phyloP scores from a whole-genome alignment of 345 rosid species.

The Citrus mangshanensis region DNA sequence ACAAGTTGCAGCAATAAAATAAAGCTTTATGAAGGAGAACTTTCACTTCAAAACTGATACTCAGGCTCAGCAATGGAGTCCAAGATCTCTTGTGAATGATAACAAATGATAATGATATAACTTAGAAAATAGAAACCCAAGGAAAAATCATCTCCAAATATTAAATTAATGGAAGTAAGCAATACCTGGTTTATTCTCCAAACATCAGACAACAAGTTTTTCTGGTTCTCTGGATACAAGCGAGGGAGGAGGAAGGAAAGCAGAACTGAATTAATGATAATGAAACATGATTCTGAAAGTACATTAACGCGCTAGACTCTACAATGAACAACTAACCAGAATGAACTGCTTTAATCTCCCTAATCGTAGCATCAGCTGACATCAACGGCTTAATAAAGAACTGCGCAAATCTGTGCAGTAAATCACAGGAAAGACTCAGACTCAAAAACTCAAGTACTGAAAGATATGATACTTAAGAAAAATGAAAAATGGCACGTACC shows the following conservation, averaged over 20 bases:
- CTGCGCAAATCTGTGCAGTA: constrained; percentile 65
- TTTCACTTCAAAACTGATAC: background rate
- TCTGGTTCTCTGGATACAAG: constrained; percentile 73
- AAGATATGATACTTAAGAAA: background rate
- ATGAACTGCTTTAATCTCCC: constrained; percentile 93
- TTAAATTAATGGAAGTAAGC: background rate
- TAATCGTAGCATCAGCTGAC: constrained; percentile 87
- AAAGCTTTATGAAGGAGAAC: background rate
- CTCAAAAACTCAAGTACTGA: constrained; percentile 6
- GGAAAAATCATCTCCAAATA: background rate
- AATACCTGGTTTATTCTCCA: constrained; percentile 87
- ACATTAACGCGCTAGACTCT: background rate
- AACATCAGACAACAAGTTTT: constrained; percentile 73
- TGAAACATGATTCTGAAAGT: background rate
- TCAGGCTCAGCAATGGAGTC: background rate
- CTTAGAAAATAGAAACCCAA: background rate
- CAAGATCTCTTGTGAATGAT: background rate
- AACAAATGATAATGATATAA: background rate
- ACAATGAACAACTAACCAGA: constrained; percentile 54
- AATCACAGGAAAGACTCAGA: constrained; percentile 22
- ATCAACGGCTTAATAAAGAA: constrained; percentile 89
- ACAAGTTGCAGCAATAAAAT: background rate
- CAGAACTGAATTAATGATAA: background rate
- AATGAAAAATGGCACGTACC: constrained; percentile 33
- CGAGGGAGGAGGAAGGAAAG: constrained; percentile 10